phyloP scores from a whole-genome alignment of 768 basidiomycete species.

The Cantharellus anzutake region DNA sequence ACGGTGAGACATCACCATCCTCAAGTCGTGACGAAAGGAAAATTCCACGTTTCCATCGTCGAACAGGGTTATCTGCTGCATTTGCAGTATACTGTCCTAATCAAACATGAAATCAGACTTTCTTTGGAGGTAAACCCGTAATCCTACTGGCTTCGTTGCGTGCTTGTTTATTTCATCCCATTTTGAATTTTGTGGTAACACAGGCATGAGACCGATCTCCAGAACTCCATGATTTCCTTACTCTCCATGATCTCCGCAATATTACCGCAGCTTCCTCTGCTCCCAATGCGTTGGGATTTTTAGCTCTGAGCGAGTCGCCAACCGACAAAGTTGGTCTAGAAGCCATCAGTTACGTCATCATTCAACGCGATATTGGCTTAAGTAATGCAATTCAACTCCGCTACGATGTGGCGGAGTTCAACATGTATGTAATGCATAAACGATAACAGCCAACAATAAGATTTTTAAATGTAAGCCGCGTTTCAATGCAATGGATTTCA shows the following conservation, averaged over 20 bases:
- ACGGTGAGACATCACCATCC: slow-evolving; percentile 23
- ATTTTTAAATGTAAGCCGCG: no score
- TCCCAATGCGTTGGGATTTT: no score
- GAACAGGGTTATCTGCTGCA: slow-evolving; percentile 26
- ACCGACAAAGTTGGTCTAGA: no score
- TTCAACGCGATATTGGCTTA: no score
- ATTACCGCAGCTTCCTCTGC: neutral
- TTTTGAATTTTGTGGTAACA: neutral
- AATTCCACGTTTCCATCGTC: slow-evolving; percentile 30
- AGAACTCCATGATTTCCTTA: neutral
- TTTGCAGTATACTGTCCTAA: slow-evolving; percentile 13
- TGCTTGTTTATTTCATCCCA: neutral
- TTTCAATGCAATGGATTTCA: no score
- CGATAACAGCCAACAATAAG: no score
- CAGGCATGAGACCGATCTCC: neutral
- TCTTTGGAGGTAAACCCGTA: neutral
- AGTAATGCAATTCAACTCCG: no score
- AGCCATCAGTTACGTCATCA: no score
- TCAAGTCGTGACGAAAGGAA: slow-evolving; percentile 25
- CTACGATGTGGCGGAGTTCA: no score
- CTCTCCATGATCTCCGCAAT: neutral
- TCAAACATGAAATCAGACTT: neutral
- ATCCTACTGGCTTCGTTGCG: neutral
- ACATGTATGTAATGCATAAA: no score
- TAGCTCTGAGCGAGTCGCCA: no score